Conservation (phyloP, 371 early-diverging fungal species). For the Blakeslea trispora region DNA sequence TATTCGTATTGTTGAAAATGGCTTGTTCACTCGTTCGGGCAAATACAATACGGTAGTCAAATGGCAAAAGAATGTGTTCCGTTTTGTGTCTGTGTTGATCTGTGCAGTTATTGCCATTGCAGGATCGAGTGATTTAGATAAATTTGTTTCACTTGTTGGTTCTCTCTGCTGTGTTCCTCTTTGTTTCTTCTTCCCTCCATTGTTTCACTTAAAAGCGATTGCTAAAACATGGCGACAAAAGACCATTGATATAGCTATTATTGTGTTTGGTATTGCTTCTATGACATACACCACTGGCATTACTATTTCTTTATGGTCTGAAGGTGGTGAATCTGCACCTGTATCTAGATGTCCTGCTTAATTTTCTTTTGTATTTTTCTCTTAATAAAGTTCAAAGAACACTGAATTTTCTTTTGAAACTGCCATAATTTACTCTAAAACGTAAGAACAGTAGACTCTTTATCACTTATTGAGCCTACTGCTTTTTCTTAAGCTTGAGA, state of each 20-base stretch:
- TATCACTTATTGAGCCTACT: too few species aligned
- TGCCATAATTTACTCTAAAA: too few species aligned
- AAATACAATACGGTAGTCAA: constrained; percentile 70
- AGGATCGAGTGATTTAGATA: constrained; percentile 76
- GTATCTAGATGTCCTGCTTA: constrained; percentile 39
- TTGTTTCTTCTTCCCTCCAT: constrained; percentile 80
- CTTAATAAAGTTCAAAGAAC: too few species aligned
- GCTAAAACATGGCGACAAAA: constrained; percentile 45
- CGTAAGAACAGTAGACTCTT: too few species aligned
- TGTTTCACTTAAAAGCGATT: constrained; percentile 76
- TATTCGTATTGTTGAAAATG: constrained; percentile 81
- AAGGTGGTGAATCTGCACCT: constrained; percentile 39
- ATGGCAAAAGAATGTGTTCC: constrained; percentile 85
- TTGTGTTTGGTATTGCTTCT: constrained; percentile 71
- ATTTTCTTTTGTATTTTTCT: constrained; percentile 3
- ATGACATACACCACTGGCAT: constrained; percentile 79
- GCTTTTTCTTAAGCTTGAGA: too few species aligned
- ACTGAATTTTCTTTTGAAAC: too few species aligned
- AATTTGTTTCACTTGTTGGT: constrained; percentile 86
- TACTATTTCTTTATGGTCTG: constrained; percentile 72
- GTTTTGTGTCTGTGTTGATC: constrained; percentile 56
- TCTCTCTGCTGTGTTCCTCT: constrained; percentile 63
- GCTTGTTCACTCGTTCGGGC: constrained; percentile 63
- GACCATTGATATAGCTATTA: constrained; percentile 56
- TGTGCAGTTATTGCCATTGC: constrained; percentile 73